Base-by-base conservation (phyloP, 1,284 basidiomycete species). In the Vanrija humicola region DNA sequence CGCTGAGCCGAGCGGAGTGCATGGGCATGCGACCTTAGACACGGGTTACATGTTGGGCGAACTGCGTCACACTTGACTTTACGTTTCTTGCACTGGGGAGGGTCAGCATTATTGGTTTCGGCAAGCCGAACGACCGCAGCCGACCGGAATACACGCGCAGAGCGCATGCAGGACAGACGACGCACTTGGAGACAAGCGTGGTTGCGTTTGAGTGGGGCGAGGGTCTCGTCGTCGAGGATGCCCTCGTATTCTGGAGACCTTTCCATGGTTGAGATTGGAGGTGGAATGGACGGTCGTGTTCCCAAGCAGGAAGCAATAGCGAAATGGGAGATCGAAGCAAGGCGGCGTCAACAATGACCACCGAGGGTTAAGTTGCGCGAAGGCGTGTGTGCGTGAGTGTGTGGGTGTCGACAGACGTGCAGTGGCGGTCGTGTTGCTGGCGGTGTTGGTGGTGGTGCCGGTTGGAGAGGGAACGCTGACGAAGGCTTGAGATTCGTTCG, bases 21-120 rank as follows among this genome's bases (percentile, higher is more conserved):
- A 50, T 75, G 73, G 0, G 70, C 72, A 46, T 75, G 72, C 9
- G 70, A 73, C 3, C 73, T 64, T 39, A 75, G 52, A 55, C 73
- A 75, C 1, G 71, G 73, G 34, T 69, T 60, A 54, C 73, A 75
- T 6, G 63, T 62, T 6, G 73, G 73, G 38, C 61, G 57, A 26
- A 63, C 67, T 10, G 65, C 73, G 52, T 73, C 70, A 48, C 73
- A 75, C 55, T 73, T 72, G 29, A 72, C 69, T 52, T 75, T 75
- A 18, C 73, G 65, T 51, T 70, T 70, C 63, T 75, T 75, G 61
- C 73, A 75, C 59, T 72, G 63, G 10, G 34, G 21, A 38, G 23
- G 28, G 29, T 21, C 16, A 38, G 16, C 6, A 21, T 5, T 7
- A 21, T 15, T 18, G 26, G 28, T 5, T 45, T 52, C 40, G 29